phyloP scores from a whole-genome alignment of 140 eudicot genomes.

The Bidens hawaiensis region DNA sequence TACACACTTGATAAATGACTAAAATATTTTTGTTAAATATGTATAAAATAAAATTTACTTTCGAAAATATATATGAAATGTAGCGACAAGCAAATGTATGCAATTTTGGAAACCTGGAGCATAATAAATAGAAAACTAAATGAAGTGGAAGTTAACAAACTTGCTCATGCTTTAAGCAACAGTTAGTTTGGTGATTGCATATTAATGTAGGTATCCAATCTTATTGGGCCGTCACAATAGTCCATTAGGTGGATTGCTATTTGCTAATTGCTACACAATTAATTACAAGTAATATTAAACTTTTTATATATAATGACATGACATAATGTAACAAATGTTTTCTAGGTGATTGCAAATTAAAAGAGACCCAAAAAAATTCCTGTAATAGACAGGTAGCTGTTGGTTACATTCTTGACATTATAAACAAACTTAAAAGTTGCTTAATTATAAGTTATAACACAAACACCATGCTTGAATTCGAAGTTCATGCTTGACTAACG shows the following conservation, averaged over 20 bases:
- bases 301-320: too few species aligned
- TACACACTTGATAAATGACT: too few species aligned
- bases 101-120: not conserved
- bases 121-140: not conserved
- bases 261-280: not conserved
- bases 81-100: not conserved
- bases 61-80: not conserved
- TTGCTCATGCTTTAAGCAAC: conserved; percentile 40
- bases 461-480: not conserved
- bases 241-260: not conserved
- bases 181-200: conserved; percentile 22
- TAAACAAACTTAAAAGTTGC: not conserved
- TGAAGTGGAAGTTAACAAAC: conserved; percentile 25
- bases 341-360: not conserved
- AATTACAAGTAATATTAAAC: not conserved
- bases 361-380: not conserved
- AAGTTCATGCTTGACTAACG: not conserved
- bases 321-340: not conserved
- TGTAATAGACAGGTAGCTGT: not conserved
- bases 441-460: too few species aligned
- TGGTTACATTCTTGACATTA: not conserved
- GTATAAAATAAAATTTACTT: not conserved
- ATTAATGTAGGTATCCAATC: not conserved
- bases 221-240: not conserved
- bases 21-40: too few species aligned